Base-by-base conservation (phyloP, 306 rosid genomes). In the Castanopsis chinensis region DNA sequence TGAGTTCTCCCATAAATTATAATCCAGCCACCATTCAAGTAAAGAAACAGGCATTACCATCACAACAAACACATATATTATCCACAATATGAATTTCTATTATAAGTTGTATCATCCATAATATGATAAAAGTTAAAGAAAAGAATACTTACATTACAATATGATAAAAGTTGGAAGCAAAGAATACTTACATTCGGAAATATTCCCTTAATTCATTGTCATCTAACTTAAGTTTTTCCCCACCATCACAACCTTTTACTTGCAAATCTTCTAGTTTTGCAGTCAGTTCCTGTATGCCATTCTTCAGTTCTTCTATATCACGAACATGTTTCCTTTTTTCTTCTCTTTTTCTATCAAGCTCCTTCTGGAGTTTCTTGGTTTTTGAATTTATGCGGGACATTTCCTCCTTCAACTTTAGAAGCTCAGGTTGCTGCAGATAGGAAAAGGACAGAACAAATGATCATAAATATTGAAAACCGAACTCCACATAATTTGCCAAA, bases 391-490 rank as follows among this genome's bases (percentile, higher is more conserved):
- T 91, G 56, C 98, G 99, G 79, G 90, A 78, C 90, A 88, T 89
- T 85, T 96, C 99, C 91, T 96, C 98, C 86, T 93, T 93, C 85
- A 93, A 84, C 83, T 96, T 96, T 73, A 91, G 87, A 81, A 93
- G 98, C 83, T 90, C 96, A 21, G 99, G 99, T 93, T 96, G 98
- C 99, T 96, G 94, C 79, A 81, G 76, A 84, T 65, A 74, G 72
- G 23, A 78, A 58, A 81, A 74, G 71, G 73, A 13, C 78, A 86
- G 33, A 82, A 20, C 64, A 80, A 68, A 72, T 12, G 30, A 65
- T 43, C 33, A 83, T 43, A 57, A 28, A 69, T 9, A n/a, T 35
- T 67, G 25, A 1, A 30, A 64, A 57, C 19, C 23, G 4, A 54
- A 41, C 70, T 53, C 49, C 20, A 51, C 18, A 10, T 41, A 53